Percentiles rank a stretch among this genome's conserved stretches.
Conservation (phyloP, 345 rosid species). For the Eucalyptus guilfoylei region DNA sequence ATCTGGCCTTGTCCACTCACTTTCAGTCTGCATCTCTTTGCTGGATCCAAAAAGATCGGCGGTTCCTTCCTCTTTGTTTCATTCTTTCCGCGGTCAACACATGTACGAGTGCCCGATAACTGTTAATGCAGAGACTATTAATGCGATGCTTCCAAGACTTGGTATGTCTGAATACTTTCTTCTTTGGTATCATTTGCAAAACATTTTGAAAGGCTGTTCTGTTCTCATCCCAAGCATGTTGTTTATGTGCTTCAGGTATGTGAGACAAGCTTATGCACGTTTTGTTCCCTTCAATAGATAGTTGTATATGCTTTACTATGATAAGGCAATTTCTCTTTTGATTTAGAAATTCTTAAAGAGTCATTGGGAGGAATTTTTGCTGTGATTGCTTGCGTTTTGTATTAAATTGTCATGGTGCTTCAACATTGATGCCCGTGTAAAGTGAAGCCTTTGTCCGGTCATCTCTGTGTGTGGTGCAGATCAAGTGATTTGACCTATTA, state of each 20-base stretch:
- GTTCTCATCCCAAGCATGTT: not conserved
- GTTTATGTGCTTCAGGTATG: not conserved
- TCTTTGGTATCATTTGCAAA: not conserved
- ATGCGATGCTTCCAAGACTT: conserved; percentile 95
- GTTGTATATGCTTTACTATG: not conserved
- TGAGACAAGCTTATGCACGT: not conserved
- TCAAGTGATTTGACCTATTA: not conserved
- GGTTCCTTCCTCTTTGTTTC: conserved; percentile 54
- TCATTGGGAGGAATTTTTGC: not conserved
- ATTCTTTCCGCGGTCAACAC: conserved; percentile 70
- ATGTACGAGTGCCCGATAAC: conserved; percentile 68
- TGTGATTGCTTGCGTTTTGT: not conserved
- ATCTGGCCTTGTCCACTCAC: conserved; percentile 86
- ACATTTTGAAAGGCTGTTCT: not conserved
- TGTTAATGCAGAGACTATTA: conserved; percentile 71
- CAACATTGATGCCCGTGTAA: not conserved
- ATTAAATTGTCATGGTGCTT: not conserved
- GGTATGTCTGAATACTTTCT: conserved; percentile 33
- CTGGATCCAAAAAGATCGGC: conserved; percentile 89
- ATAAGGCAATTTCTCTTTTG: not conserved
- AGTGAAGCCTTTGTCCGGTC: not conserved
- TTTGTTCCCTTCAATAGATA: not conserved
- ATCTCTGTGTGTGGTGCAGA: not conserved
- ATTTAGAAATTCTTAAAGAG: not conserved
- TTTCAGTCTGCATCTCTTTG: conserved; percentile 92